These are phyloP conservation scores for Jamesozyma lodderae DNA, from an alignment of 805 yeast genomes.

Conservation along the genomic window DNA sequence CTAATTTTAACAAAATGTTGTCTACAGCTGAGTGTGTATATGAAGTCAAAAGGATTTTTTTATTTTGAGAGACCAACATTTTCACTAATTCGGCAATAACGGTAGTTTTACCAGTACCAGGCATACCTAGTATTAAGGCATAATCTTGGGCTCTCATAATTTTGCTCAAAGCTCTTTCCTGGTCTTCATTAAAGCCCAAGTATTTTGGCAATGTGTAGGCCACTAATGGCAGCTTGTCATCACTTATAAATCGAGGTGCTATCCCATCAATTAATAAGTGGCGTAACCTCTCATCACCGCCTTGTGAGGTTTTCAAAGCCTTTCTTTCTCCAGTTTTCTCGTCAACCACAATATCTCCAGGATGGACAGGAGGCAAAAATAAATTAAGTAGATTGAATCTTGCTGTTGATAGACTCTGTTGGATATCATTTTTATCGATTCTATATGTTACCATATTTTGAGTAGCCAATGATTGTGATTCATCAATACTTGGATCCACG, in stretches of 20 bases:
- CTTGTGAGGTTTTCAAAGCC: constrained; percentile 21
- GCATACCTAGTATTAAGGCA: constrained; percentile 86
- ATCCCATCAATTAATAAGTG: constrained; percentile 28
- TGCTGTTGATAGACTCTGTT: constrained; percentile 65
- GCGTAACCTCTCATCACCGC: constrained; percentile 31
- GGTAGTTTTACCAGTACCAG: constrained; percentile 95
- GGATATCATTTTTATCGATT: constrained; percentile 72
- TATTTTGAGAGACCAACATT: constrained; percentile 45
- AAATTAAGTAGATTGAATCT: constrained; percentile 67
- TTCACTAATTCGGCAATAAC: constrained; percentile 71
- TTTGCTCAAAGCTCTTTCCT: constrained; percentile 54
- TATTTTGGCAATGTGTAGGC: constrained; percentile 10
- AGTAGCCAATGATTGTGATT: constrained; percentile 26
- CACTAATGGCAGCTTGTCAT: constrained; percentile 12
- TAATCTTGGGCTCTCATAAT: constrained; percentile 65
- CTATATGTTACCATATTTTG: constrained; percentile 39
- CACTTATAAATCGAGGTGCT: constrained; percentile 22
- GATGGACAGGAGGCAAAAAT: constrained; percentile 35
- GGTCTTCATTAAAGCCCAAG: constrained; percentile 50
- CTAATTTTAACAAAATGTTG: constrained; percentile 72
- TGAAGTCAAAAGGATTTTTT: constrained; percentile 68
- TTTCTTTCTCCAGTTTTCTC: constrained; percentile 10
- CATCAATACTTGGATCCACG: constrained; percentile 5
- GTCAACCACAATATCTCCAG: constrained; percentile 26
- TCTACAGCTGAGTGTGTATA: constrained; percentile 96